Evolutionary conservation across 164 flowering plant species (phyloP).

Genomic region (Malania oleifera): DNA sequence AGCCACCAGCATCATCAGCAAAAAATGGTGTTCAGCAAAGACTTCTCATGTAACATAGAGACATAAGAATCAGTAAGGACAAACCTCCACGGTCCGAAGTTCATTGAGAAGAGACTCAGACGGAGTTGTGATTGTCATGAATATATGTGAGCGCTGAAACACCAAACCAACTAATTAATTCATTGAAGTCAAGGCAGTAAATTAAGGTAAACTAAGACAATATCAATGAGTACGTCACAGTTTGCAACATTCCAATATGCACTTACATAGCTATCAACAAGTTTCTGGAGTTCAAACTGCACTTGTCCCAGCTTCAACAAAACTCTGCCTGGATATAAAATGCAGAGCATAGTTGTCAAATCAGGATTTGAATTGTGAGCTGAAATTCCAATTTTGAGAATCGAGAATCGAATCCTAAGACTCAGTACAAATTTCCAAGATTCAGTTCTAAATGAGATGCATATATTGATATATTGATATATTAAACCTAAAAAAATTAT

Average conservation of each 20-base stretch:
- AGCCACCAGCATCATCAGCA: too few relatives aligned
- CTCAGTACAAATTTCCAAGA: too few relatives aligned
- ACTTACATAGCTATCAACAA: constrained; percentile 69
- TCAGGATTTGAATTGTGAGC: too few relatives aligned
- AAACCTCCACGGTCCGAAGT: constrained; percentile 76
- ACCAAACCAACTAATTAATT: constrained; percentile 9
- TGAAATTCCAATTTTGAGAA: too few relatives aligned
- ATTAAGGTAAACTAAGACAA: background rate
- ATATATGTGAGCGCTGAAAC: constrained; percentile 58
- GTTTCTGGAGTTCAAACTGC: constrained; percentile 70
- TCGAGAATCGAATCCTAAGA: too few relatives aligned
- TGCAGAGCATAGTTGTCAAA: background rate
- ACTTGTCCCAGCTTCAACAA: constrained; percentile 52
- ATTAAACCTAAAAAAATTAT: too few relatives aligned
- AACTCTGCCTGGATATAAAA: constrained; percentile 37
- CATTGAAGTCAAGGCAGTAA: background rate
- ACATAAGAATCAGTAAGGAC: constrained; percentile 10
- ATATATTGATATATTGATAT: too few relatives aligned
- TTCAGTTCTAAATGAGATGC: too few relatives aligned
- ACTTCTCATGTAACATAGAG: too few relatives aligned
- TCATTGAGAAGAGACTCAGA: constrained; percentile 76
- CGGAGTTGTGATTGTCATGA: constrained; percentile 62
- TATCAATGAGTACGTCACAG: background rate
- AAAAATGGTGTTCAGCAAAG: too few relatives aligned
- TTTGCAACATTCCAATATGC: constrained; percentile 3